A percentile compares a stretch with the other conserved stretches of the same genome.
Conservation (phyloP, 805 yeast species). For the Wickerhamomyces sydowiorum region DNA sequence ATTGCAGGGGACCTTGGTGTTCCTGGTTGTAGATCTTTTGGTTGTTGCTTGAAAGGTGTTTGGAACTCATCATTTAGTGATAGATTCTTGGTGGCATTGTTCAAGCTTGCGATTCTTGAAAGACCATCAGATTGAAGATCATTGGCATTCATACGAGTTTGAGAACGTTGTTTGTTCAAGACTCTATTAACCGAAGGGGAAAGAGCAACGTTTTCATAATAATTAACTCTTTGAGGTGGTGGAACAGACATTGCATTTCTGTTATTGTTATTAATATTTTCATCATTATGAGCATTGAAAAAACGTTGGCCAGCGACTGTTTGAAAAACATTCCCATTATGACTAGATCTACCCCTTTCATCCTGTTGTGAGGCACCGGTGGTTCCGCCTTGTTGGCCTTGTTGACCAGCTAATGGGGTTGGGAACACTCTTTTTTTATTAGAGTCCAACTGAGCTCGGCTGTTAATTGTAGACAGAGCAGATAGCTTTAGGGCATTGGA, state of each 20-base stretch:
- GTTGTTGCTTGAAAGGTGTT: constrained; percentile 7
- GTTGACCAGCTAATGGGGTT: not conserved
- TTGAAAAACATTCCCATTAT: constrained; percentile 1
- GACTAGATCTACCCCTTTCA: constrained; percentile 13
- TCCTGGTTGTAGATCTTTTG: constrained; percentile 4
- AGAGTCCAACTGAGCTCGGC: constrained; percentile 39
- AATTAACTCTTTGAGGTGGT: constrained; percentile 19
- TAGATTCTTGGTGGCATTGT: constrained; percentile 15
- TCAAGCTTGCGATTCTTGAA: constrained; percentile 15
- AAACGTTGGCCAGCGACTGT: constrained; percentile 1
- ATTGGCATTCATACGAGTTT: not conserved
- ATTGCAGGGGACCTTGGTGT: constrained; percentile 36
- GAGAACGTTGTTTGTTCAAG: constrained; percentile 1
- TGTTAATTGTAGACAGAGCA: constrained; percentile 60
- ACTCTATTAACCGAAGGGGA: constrained; percentile 4
- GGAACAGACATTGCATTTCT: constrained; percentile 19
- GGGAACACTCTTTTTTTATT: constrained; percentile 20
- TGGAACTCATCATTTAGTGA: constrained; percentile 6
- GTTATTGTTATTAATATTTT: constrained; percentile 1
- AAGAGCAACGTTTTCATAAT: constrained; percentile 13
- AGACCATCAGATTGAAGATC: constrained; percentile 5
- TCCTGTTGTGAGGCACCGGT: constrained; percentile 2
- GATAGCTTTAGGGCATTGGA: constrained; percentile 52
- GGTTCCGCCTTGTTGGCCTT: constrained; percentile 3
- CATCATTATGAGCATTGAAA: not conserved